These are phyloP conservation scores for Saccharomycopsis synnaedendra DNA, from an alignment of 805 yeast genomes.

Conservation along the genomic window DNA sequence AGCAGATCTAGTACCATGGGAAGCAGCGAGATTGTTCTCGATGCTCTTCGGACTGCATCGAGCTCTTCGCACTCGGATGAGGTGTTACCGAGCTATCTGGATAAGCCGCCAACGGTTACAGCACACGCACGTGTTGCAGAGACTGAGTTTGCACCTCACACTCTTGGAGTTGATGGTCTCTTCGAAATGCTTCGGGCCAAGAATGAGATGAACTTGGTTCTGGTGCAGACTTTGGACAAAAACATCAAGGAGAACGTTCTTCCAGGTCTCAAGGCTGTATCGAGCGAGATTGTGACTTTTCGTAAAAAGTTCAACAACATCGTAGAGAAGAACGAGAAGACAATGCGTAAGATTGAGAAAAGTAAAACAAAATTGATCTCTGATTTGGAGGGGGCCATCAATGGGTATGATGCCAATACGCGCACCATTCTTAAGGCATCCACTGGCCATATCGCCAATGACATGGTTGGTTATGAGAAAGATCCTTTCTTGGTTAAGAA, in stretches of 20 bases:
- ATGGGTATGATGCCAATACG: conserved; percentile 2
- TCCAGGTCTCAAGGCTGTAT: conserved; percentile 14
- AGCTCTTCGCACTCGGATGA: background rate
- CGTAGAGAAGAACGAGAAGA: conserved; percentile 13
- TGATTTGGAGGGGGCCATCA: conserved; percentile 13
- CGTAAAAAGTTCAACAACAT: conserved; percentile 11
- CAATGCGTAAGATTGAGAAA: conserved; percentile 7
- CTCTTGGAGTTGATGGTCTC: conserved; percentile 16
- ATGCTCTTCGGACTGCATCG: conserved; percentile 7
- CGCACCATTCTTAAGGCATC: conserved; percentile 1
- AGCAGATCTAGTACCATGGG: conserved; percentile 16
- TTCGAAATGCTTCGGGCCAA: conserved; percentile 14
- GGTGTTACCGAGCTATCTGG: conserved; percentile 9
- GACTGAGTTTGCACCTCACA: conserved; percentile 12
- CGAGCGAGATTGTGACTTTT: conserved; percentile 4
- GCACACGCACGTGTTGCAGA: background rate
- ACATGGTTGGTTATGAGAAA: conserved; percentile 9
- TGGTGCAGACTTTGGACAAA: conserved; percentile 11
- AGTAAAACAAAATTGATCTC: conserved; percentile 9
- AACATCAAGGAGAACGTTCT: conserved; percentile 12
- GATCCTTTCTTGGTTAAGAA: conserved; percentile 16
- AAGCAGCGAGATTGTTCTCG: conserved; percentile 15
- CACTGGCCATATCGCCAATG: background rate
- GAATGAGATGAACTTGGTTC: conserved; percentile 13
- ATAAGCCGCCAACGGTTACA: background rate